Evolutionary conservation across 2,329 filamentous ascomycete genomes (phyloP).

Genomic region (Alternaria consortialis): DNA sequence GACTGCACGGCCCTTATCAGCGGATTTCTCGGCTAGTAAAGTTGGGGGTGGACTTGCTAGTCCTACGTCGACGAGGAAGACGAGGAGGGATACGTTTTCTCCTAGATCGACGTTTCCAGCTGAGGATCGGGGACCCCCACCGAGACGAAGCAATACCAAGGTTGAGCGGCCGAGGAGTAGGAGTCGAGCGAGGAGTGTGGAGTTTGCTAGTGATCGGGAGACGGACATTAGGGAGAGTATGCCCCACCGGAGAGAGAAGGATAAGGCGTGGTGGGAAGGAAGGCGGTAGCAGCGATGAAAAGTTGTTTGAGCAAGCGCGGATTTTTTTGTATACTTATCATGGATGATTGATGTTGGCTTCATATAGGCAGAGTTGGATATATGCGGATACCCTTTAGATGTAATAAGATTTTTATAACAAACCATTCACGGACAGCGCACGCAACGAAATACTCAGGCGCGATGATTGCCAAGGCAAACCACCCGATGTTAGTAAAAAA

Average conservation of each 20-base stretch:
- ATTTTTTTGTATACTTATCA: not conserved
- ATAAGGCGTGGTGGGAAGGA: conserved; percentile 49
- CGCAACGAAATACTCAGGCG: too few species aligned
- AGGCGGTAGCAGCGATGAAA: conserved; percentile 11
- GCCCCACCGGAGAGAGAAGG: conserved; percentile 46
- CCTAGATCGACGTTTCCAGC: conserved; percentile 33
- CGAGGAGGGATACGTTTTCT: conserved; percentile 34
- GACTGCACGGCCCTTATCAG: conserved; percentile 23
- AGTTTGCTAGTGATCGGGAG: conserved; percentile 40
- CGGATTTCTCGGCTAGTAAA: conserved; percentile 24
- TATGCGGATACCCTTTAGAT: conserved; percentile 20
- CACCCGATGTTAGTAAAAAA: too few species aligned
- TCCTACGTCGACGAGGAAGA: conserved; percentile 7
- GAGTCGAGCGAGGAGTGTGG: conserved; percentile 34
- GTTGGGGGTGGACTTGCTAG: conserved; percentile 10
- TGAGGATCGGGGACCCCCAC: conserved; percentile 18
- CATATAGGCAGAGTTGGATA: conserved; percentile 11
- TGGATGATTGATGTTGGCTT: not conserved
- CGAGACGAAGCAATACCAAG: conserved; percentile 22
- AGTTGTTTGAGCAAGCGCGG: not conserved
- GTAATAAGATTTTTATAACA: conserved; percentile 7
- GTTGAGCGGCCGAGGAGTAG: conserved; percentile 26
- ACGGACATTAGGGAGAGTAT: conserved; percentile 44
- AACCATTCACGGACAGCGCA: too few species aligned
- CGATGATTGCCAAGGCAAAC: too few species aligned